These are phyloP conservation scores for Patellifolia procumbens DNA, from an alignment of 179 eudicot species.

Conservation along the genomic window DNA sequence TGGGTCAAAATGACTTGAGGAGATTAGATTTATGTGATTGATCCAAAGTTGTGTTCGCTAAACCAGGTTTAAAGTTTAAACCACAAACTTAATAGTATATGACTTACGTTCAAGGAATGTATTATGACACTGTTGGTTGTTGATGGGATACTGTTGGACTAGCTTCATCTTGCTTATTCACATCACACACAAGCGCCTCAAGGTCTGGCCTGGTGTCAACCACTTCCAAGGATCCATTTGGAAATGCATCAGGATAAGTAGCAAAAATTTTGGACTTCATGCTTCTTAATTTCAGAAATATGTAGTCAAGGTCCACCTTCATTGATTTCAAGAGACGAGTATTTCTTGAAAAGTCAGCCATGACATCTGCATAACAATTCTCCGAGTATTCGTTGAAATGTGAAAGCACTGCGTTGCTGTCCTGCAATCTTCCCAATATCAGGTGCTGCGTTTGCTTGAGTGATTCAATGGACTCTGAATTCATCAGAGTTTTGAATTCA, in stretches of 20 bases:
- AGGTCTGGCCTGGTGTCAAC: slow-evolving; percentile 17
- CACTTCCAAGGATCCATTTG: slow-evolving; percentile 14
- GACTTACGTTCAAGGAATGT: neutral
- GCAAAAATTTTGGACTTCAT: slow-evolving; percentile 70
- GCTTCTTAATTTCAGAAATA: slow-evolving; percentile 87
- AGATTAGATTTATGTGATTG: neutral
- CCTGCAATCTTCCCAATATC: slow-evolving; percentile 90
- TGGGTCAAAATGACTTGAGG: neutral
- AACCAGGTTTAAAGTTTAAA: neutral
- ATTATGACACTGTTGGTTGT: slow-evolving; percentile 8
- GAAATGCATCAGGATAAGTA: slow-evolving; percentile 44
- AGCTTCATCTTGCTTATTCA: neutral
- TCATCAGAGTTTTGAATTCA: slow-evolving; percentile 64
- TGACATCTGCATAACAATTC: slow-evolving; percentile 70
- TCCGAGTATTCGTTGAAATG: slow-evolving; percentile 90
- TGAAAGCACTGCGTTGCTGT: slow-evolving; percentile 89
- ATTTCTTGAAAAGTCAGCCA: slow-evolving; percentile 68
- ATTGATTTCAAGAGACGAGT: slow-evolving; percentile 76
- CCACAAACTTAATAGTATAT: neutral
- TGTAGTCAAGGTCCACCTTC: slow-evolving; percentile 91
- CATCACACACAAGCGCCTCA: slow-evolving; percentile 4
- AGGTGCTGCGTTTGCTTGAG: slow-evolving; percentile 75
- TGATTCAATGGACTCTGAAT: slow-evolving; percentile 54
- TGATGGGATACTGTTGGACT: neutral
- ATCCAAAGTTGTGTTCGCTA: neutral